Evolutionary conservation across 2,329 filamentous ascomycete species (phyloP), one percentile per base, ranked within the genome.

Genomic region (Endoconidiophora laricicola): DNA sequence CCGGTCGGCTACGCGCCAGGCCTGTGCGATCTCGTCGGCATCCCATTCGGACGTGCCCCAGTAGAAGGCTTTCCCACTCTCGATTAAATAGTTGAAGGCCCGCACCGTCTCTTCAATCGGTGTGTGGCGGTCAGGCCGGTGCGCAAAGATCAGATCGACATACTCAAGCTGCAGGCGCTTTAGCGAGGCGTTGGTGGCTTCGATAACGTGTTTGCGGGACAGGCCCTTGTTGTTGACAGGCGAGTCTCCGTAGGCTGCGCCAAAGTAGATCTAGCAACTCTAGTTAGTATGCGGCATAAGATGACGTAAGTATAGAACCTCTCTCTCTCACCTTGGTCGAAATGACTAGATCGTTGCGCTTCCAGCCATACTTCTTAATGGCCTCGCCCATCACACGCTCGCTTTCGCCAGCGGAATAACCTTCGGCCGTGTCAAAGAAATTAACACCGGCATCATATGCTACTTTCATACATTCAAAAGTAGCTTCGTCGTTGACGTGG

Each of bases 81-180:
- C 68, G 60, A 85, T 82, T 48, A 84, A 64, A 42, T 82, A 69
- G 66, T 83, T 83, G 67, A 85, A 83, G 48, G 74, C 78, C 47
- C 79, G 75, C 33, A 84, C 79, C 1, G 73, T 77, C 66, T 84
- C 80, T 60, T 83, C 78, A 65, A 83, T 83, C 2, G 79, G 80
- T 0, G 79, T 83, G 43, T 74, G 67, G 10, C 76, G 70, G 60
- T 85, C 81, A 1, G 79, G 76, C 20, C 80, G 72, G 64, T 84
- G 80, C 14, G 79, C 79, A 58, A 80, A 82, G 57, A 84, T 70
- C 40, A 83, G 65, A 58, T 84, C 81, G 38, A 84, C 79, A 57
- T 81, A 80, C 42, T 72, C 66, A 42, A 79, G 67, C 24, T 66
- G 65, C n/a, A 80, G 65, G 24, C 76, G 72, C 58, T 75, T 65